Base-by-base conservation (phyloP, 2,329 filamentous ascomycete genomes). In the Fusarium verrucosum region DNA sequence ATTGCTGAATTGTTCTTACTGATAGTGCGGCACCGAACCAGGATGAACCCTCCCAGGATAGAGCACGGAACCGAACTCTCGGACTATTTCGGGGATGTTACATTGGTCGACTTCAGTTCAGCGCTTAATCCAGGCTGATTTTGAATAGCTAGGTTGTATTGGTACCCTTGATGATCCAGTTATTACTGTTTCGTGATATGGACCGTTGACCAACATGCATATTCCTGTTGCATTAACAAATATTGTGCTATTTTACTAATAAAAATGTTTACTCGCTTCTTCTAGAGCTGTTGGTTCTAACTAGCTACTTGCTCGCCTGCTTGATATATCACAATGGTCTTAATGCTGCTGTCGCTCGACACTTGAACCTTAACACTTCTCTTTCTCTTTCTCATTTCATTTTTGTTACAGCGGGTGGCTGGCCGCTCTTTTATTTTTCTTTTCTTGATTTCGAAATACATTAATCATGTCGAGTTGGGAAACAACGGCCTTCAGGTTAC, bases 381-480 rank as follows among this genome's bases (percentile, higher is more conserved):
- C 32, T 23, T 17, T 41, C 37, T 19, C 40, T 17, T 37, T 20
- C 16, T 33, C 8, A 5, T 3, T 7, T 2, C 0, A 5, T 46
- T 17, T 35, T 0, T 41, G 13, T 14, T 26, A 4, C 30, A 5
- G 25, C 35, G 23, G 38, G 38, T 65, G 64, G 44, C 45, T 54
- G 65, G 65, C 13, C 56, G 9, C 49, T 61, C 19, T 23, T 61
- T 20, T 14, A 1, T 1, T n/a, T 35, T 51, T 40, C 10, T n/a
- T n/a, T n/a, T n/a, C n/a, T n/a, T n/a, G n/a, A n/a, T n/a, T n/a
- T n/a, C n/a, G n/a, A 6, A 35, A 1, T 13, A 4, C 9, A 9
- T 62, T 32, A n/a, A 20, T 30, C n/a, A 67, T 67, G 65, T 54
- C 64, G 9, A 67, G 64, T 38, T 67, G 65, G 65, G 65, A 68